Conservation (phyloP, 139 green algal genomes). For the Yamagishiella unicocca region DNA sequence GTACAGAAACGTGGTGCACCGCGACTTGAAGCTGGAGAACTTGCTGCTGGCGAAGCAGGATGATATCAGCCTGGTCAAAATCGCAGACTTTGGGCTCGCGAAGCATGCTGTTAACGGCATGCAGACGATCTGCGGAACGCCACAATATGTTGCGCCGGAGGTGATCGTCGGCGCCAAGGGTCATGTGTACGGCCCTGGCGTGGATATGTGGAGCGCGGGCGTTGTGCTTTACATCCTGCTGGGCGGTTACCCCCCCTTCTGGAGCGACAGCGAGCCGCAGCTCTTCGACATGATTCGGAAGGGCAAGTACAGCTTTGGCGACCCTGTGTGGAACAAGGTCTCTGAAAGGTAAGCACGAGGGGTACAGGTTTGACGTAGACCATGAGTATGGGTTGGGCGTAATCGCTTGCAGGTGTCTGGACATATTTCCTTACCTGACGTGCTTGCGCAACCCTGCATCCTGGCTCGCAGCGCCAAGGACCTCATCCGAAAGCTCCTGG, state of each 20-base stretch:
- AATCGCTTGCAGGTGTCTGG: too few relatives aligned
- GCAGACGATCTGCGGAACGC: constrained; percentile 91
- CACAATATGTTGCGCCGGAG: constrained; percentile 95
- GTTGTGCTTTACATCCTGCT: constrained; percentile 92
- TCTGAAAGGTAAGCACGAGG: constrained; percentile 67
- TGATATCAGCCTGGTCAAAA: constrained; percentile 78
- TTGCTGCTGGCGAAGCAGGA: constrained; percentile 81
- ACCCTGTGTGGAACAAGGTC: constrained; percentile 88
- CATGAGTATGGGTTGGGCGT: too few relatives aligned
- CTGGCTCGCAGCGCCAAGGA: constrained; percentile 80
- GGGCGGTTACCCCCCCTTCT: constrained; percentile 93
- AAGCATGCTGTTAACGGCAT: constrained; percentile 75
- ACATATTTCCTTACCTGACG: too few relatives aligned
- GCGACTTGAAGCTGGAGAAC: constrained; percentile 97
- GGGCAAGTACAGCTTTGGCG: constrained; percentile 83
- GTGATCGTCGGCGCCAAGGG: constrained; percentile 77
- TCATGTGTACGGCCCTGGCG: constrained; percentile 59
- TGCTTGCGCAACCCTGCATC: too few relatives aligned
- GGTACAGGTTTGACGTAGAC: too few relatives aligned
- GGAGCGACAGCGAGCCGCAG: constrained; percentile 87
- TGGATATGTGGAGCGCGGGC: constrained; percentile 85
- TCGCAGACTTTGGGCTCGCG: constrained; percentile 93
- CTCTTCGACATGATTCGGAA: constrained; percentile 91
- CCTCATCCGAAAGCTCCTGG: constrained; percentile 78
- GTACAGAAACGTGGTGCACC: constrained; percentile 81